A percentile compares a stretch with the other conserved stretches of the same genome.
These are phyloP conservation scores for Chlorella sp. DNA, from an alignment of 139 green algal species.

Conservation along the genomic window DNA sequence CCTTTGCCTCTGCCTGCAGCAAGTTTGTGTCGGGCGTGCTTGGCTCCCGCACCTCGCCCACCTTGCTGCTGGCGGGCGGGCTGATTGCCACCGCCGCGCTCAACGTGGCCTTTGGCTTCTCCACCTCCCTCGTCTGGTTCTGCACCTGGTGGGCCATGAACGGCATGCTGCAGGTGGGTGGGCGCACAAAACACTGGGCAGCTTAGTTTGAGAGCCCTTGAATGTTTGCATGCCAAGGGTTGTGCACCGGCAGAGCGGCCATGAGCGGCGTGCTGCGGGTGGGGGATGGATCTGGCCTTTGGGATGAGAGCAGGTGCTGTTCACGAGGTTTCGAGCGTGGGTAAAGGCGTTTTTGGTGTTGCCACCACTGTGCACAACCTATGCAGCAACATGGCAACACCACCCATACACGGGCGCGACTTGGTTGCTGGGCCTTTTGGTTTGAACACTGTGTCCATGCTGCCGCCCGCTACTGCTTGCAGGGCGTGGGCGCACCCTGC, in stretches of 20 bases:
- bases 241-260: slow-evolving; percentile 85
- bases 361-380: no score
- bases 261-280: slow-evolving; percentile 91
- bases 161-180: slow-evolving; percentile 81
- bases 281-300: no score
- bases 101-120: slow-evolving; percentile 93
- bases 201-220: no score
- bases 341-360: no score
- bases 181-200: no score
- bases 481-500: slow-evolving; percentile 93
- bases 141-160: slow-evolving; percentile 90
- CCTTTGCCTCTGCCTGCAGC: slow-evolving; percentile 14
- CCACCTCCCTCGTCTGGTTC: slow-evolving; percentile 83
- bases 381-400: background rate
- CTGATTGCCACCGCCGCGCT: slow-evolving; percentile 86
- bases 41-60: slow-evolving; percentile 80
- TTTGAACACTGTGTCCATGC: background rate
- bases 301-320: no score
- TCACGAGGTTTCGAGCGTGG: no score
- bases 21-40: slow-evolving; percentile 95
- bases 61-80: slow-evolving; percentile 85
- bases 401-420: background rate
- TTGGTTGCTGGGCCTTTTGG: background rate
- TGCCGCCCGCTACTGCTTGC: slow-evolving; percentile 2
- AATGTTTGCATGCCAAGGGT: no score